These are phyloP conservation scores for Casuarina equisetifolia DNA, from an alignment of 306 rosid species.

Conservation along the genomic window DNA sequence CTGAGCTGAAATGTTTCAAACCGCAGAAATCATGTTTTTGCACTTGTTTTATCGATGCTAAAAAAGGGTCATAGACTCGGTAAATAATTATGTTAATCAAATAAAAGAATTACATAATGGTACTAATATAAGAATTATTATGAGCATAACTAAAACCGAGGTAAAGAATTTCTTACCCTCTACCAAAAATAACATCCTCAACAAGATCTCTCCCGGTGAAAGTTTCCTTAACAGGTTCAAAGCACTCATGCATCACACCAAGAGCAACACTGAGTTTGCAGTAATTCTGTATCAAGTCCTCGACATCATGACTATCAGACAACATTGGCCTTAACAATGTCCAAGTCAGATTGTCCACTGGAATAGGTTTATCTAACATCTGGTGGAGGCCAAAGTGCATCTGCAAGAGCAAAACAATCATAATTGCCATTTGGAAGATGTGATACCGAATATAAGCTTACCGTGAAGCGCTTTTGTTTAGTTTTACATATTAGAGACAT, in stretches of 20 bases:
- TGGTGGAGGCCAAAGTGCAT: conserved; percentile 49
- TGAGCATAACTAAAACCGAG: conserved; percentile 23
- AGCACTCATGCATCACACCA: conserved; percentile 83
- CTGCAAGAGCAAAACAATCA: conserved; percentile 47
- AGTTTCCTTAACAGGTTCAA: conserved; percentile 75
- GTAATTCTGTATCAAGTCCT: conserved; percentile 45
- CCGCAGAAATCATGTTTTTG: conserved; percentile 18
- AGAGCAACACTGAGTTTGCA: conserved; percentile 80
- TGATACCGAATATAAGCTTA: not conserved
- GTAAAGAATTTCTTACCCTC: conserved; percentile 48
- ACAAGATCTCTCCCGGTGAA: conserved; percentile 54
- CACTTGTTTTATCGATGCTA: not conserved
- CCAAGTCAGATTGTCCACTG: conserved; percentile 71
- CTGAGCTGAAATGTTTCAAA: conserved; percentile 52
- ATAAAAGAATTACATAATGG: not conserved
- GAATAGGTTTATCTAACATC: conserved; percentile 51
- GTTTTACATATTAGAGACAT: not conserved
- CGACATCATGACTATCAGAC: conserved; percentile 29
- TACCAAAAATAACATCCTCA: conserved; percentile 70
- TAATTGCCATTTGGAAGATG: not conserved
- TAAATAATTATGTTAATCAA: not conserved
- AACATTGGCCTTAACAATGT: conserved; percentile 49
- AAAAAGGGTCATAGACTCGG: not conserved
- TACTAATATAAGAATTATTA: conserved; percentile 6
- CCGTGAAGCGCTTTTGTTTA: not conserved